Evolutionary conservation across 148 eudicot genomes (phyloP).

Genomic region (Heliosperma pusillum): DNA sequence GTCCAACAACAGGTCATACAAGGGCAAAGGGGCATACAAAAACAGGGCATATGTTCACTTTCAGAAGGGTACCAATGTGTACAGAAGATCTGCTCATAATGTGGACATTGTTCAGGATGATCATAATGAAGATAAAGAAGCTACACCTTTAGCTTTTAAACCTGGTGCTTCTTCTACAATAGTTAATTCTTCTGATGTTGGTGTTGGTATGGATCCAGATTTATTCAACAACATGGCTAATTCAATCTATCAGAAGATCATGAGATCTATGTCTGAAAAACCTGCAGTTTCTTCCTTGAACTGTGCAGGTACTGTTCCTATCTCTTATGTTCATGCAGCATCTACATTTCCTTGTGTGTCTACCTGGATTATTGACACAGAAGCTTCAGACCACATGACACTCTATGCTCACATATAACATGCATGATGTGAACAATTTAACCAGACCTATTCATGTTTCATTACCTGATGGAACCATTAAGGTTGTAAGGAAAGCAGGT

Average conservation of each 20-base stretch:
- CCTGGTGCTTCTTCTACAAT: too few species aligned
- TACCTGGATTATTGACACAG: not conserved
- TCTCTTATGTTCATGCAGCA: too few species aligned
- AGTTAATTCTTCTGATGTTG: not conserved
- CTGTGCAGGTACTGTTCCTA: too few species aligned
- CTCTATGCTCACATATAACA: not conserved
- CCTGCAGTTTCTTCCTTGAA: too few species aligned
- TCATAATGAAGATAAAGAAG: not conserved
- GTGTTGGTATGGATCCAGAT: not conserved
- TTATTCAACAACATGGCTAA: too few species aligned
- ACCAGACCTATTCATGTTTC: not conserved
- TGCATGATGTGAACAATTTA: not conserved
- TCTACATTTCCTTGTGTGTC: too few species aligned
- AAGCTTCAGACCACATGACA: not conserved
- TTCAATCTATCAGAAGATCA: too few species aligned
- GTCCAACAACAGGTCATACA: not conserved
- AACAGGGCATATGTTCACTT: not conserved
- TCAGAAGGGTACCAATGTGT: not conserved
- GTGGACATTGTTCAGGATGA: not conserved
- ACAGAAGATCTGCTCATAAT: not conserved
- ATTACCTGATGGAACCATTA: slow-evolving; percentile 12
- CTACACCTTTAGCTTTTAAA: too few species aligned
- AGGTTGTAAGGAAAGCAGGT: not conserved
- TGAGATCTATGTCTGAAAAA: too few species aligned
- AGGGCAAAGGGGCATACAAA: too few species aligned